Base-by-base conservation (phyloP, 208 protist genomes). In the Wallacemonas sp. region DNA sequence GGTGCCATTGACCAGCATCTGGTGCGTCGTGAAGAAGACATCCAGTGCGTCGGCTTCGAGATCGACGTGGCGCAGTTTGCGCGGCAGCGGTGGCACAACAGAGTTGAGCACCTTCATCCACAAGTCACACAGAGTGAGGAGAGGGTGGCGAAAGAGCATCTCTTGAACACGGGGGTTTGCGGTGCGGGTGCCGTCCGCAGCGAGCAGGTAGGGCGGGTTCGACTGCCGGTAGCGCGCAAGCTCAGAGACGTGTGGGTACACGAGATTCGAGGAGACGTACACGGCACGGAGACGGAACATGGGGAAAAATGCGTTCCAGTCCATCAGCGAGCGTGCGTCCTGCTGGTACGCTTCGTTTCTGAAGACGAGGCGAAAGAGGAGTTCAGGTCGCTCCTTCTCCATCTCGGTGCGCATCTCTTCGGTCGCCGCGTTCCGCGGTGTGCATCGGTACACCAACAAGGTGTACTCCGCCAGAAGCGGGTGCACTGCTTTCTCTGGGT, bases 321-420 rank as follows among this genome's bases (percentile, higher is more conserved):
- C 51, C 22, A 61, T n/a, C 33, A 66, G 31, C 15, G 30, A 12
- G 28, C 4, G 2, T 30, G 12, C n/a, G n/a, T 30, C 28, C 62
- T 81, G 70, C 24, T 77, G 73, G 56, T 82, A 77, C 2, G 75
- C 70, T 42, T 93, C 84, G 59, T 96, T 93, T 41, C 90, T 84
- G 75, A 93, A 96, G 2, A 96, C 77, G 15, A 96, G 60, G 21
- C 87, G 86, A 44, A 96, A 92, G 0, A 93, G 71, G 1, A 81
- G 72, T 12, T 74, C 72, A 4, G 80, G 64, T 15, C 30, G 54
- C 17, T 53, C 51, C 9, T 24, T 44, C 36, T 69, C 47, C 45
- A 9, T 2, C 24, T 38, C 45, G 9, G 83, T 73, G 12, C 91
- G 39, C 14, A 14, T 8, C 6, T 33, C 9, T 5, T 49, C 44